These are phyloP conservation scores for Teratosphaeria gauchensis DNA, from an alignment of 2,329 filamentous ascomycete genomes.

Conservation along the genomic window DNA sequence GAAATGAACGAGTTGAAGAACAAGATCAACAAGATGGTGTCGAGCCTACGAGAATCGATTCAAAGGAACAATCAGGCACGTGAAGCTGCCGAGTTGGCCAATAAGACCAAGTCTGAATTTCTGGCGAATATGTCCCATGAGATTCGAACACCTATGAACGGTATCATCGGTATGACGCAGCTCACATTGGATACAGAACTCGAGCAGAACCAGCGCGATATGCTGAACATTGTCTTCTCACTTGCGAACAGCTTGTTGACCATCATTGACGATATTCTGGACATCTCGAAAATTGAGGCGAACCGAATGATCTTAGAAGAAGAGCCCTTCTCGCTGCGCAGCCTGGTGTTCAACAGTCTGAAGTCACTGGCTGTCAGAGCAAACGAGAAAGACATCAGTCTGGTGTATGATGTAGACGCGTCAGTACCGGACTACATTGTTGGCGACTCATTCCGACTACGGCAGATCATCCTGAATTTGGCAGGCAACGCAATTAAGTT, in stretches of 20 bases:
- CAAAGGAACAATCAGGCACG: conserved; percentile 92
- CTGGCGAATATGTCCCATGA: conserved; percentile 98
- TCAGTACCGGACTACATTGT: conserved; percentile 91
- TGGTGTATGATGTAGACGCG: conserved; percentile 88
- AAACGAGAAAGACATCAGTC: conserved; percentile 86
- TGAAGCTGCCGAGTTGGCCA: conserved; percentile 90
- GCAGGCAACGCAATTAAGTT: conserved; percentile 99
- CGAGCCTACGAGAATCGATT: conserved; percentile 88
- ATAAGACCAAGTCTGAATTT: conserved; percentile 98
- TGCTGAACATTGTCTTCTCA: conserved; percentile 97
- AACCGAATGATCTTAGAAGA: conserved; percentile 97
- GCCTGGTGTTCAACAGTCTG: conserved; percentile 92
- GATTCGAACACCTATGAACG: conserved; percentile 94
- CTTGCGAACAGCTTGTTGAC: conserved; percentile 91
- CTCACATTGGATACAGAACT: conserved; percentile 88
- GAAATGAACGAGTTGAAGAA: conserved; percentile 99
- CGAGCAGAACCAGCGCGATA: conserved; percentile 90
- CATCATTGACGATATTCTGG: conserved; percentile 77
- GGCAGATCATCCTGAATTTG: conserved; percentile 93
- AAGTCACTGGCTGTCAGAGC: conserved; percentile 96
- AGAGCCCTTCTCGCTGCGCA: conserved; percentile 88
- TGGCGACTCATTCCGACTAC: conserved; percentile 89
- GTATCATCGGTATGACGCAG: conserved; percentile 97
- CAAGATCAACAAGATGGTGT: conserved; percentile 99
- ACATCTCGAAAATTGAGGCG: conserved; percentile 74